Base-by-base conservation (phyloP, 805 yeast species). In the Starmerella apis region DNA sequence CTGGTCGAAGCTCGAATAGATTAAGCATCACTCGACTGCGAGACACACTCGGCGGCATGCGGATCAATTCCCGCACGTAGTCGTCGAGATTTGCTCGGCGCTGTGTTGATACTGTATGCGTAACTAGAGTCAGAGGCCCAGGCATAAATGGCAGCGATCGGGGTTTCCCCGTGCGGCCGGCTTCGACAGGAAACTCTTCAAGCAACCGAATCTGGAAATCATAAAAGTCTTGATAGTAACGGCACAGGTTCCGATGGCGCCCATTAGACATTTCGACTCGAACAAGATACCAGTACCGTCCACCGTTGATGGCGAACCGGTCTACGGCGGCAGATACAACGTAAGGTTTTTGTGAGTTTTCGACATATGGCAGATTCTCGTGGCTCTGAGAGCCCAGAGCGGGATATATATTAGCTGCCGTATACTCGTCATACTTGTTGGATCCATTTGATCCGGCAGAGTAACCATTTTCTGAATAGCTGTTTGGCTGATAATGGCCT, bases 171-270 rank as follows among this genome's bases (percentile, higher is more conserved):
- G 80, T 81, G 57, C 86, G 80, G 13, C 96, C 96, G 8, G 96
- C 95, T 66, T 90, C 98, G 53, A 75, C 79, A 7, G 96, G 96
- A 72, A 84, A 92, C 24, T 80, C 73, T 59, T 83, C 92, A 46
- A 90, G 71, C 46, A 92, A 70, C 54, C 75, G 78, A 47, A 87
- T 87, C 64, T 92, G 98, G 63, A 88, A 77, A 64, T 92, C 95
- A 65, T 88, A 92, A 63, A 92, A 92, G 68, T 92, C 98, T 65
- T 90, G 96, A 67, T 92, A 92, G 67, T 76, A 88, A 52, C 98
- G 75, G 65, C 92, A 86, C 55, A 92, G 70, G 52, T 79, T 77
- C 51, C 96, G 73, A 19, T 67, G 64, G 47, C 73, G 72, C n/a
- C 90, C 92, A 62, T 80, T 78, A 16, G 81, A 73, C 56, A 86